phyloP scores from a whole-genome alignment of 257 asterid species.

The Handroanthus guayacan region DNA sequence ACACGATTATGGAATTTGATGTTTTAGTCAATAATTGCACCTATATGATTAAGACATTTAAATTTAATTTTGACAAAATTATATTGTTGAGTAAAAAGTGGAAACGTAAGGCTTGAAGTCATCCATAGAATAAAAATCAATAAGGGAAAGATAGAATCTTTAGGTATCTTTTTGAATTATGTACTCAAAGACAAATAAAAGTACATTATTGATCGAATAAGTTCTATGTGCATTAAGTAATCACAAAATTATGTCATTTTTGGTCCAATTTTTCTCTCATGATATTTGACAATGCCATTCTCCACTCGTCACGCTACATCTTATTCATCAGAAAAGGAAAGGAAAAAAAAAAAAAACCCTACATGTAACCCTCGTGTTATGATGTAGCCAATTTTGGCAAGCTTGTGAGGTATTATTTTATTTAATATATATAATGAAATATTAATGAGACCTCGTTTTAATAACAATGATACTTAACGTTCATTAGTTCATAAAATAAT shows the following conservation, averaged over 20 bases:
- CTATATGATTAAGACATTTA: constrained; percentile 1
- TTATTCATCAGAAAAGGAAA: no score
- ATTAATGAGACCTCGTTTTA: no score
- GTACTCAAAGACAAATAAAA: constrained; percentile 14
- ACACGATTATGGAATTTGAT: background rate
- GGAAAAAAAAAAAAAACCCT: no score
- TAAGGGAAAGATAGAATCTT: constrained; percentile 29
- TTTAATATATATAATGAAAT: no score
- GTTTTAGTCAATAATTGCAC: background rate
- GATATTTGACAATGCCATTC: background rate
- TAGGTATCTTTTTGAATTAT: background rate
- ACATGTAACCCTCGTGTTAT: no score
- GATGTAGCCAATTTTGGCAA: no score
- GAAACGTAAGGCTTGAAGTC: background rate
- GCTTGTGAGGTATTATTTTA: no score
- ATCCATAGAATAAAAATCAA: background rate
- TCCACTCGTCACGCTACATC: constrained; percentile 22
- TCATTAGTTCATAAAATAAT: no score
- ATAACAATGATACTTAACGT: no score
- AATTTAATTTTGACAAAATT: background rate
- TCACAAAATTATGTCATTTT: constrained; percentile 13
- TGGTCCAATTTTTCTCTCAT: background rate
- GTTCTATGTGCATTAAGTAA: background rate
- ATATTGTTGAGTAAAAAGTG: background rate
- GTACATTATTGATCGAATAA: background rate